These are phyloP conservation scores for Elongisporangium senticosum DNA, from an alignment of 352 stramenopile species.

Conservation along the genomic window DNA sequence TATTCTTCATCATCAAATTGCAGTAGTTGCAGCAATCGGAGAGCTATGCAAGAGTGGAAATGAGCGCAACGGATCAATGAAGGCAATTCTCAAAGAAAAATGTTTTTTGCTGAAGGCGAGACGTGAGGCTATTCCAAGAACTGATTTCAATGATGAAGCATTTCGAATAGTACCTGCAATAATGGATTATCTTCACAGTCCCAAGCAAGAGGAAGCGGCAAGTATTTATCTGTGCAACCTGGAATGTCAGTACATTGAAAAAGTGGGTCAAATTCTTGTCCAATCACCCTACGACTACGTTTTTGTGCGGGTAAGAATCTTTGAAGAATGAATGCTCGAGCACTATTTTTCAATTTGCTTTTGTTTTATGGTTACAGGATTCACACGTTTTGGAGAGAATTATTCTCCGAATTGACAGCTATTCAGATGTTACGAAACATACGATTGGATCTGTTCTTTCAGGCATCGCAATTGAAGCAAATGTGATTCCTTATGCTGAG, in stretches of 20 bases:
- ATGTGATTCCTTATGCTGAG: conserved; percentile 47
- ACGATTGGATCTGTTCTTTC: conserved; percentile 49
- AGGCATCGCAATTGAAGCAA: conserved; percentile 49
- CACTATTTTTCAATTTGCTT: conserved; percentile 2
- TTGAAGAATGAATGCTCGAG: not conserved
- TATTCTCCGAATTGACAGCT: conserved; percentile 34
- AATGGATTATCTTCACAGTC: conserved; percentile 30
- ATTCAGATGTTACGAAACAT: conserved; percentile 42
- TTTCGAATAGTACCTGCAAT: conserved; percentile 43
- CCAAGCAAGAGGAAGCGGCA: not conserved
- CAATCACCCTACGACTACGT: conserved; percentile 44
- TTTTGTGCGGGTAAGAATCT: conserved; percentile 38
- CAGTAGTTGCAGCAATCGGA: conserved; percentile 16
- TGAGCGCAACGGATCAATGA: conserved; percentile 13
- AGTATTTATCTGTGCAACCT: conserved; percentile 6
- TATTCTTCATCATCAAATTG: conserved; percentile 4
- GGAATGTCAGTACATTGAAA: conserved; percentile 44
- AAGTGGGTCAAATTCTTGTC: conserved; percentile 40
- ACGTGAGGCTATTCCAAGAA: conserved; percentile 1
- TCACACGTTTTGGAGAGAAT: conserved; percentile 30
- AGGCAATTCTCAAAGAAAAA: conserved; percentile 23
- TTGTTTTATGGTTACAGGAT: conserved; percentile 20
- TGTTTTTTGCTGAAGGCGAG: conserved; percentile 26
- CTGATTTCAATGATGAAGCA: conserved; percentile 39
- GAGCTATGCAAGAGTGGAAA: conserved; percentile 26